Conservation (phyloP, 169 alveolate genomes). For the Plasmodium inui region DNA sequence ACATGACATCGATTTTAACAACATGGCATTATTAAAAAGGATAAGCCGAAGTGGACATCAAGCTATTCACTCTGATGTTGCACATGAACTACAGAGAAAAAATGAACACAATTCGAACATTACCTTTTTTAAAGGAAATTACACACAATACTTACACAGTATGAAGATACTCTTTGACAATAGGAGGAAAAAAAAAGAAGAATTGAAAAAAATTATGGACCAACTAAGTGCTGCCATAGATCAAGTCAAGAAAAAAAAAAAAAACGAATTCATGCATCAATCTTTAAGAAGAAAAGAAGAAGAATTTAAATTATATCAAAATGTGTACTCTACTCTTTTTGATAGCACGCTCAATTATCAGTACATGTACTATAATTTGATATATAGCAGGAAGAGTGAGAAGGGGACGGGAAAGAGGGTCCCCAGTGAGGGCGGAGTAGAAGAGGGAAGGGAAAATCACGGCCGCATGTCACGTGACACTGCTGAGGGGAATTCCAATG, state of each 20-base stretch:
- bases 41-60: not conserved
- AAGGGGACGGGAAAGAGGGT: not conserved
- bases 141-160: constrained; percentile 41
- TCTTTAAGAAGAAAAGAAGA: constrained; percentile 66
- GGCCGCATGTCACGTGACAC: not conserved
- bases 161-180: constrained; percentile 60
- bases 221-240: constrained; percentile 41
- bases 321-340: constrained; percentile 26
- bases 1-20: constrained; percentile 42
- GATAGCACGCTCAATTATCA: constrained; percentile 33
- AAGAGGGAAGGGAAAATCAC: not conserved
- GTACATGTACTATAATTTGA: constrained; percentile 56
- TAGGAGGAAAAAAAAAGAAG: constrained; percentile 69
- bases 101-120: constrained; percentile 7
- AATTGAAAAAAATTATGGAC: constrained; percentile 59
- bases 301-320: constrained; percentile 51
- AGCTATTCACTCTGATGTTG: not conserved
- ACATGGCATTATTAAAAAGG: constrained; percentile 37
- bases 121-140: constrained; percentile 50
- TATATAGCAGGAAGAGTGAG: constrained; percentile 27
- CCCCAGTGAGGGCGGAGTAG: not conserved
- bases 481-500: not conserved
- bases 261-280: constrained; percentile 58
- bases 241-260: constrained; percentile 47
- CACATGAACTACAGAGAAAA: not conserved